These are phyloP conservation scores for Picochlorum sp. DNA, from an alignment of 139 green algal species.

Conservation along the genomic window DNA sequence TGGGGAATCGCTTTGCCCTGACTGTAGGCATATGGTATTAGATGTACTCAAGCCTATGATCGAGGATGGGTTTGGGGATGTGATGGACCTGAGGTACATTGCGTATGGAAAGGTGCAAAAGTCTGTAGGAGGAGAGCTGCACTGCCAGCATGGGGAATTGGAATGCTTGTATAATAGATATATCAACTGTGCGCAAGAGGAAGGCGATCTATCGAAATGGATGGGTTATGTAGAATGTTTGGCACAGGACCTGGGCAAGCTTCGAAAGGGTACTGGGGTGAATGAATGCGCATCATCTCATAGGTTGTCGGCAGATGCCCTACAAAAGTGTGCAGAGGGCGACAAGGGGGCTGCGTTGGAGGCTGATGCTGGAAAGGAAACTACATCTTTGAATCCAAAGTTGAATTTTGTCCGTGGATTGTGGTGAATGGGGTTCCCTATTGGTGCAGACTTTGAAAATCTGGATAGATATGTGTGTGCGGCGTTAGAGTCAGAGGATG, in stretches of 20 bases:
- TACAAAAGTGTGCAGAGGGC: conserved; percentile 1
- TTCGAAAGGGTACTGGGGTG: neutral
- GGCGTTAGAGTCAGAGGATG: neutral
- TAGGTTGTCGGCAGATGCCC: neutral
- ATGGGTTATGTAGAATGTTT: conserved; percentile 23
- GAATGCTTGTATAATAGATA: conserved; percentile 30
- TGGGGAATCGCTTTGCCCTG: conserved; percentile 23
- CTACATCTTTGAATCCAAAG: conserved; percentile 6
- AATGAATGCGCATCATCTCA: conserved; percentile 2
- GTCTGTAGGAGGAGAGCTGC: conserved; percentile 1
- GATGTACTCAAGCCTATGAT: conserved; percentile 26
- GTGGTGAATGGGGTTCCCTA: conserved; percentile 17
- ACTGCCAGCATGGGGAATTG: conserved; percentile 20
- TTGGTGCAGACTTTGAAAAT: conserved; percentile 20
- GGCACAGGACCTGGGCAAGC: conserved; percentile 17
- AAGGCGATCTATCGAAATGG: conserved; percentile 11
- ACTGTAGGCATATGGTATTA: conserved; percentile 28
- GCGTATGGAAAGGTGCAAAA: conserved; percentile 21
- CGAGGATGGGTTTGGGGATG: neutral
- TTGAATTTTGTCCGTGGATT: conserved; percentile 27
- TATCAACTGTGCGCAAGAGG: conserved; percentile 19
- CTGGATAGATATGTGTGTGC: conserved; percentile 20
- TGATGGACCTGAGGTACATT: conserved; percentile 21
- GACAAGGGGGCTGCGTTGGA: conserved; percentile 14
- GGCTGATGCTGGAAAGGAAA: conserved; percentile 1